Base-by-base conservation (phyloP, 1,284 basidiomycete species). In the Fomitopsis schrenkii region DNA sequence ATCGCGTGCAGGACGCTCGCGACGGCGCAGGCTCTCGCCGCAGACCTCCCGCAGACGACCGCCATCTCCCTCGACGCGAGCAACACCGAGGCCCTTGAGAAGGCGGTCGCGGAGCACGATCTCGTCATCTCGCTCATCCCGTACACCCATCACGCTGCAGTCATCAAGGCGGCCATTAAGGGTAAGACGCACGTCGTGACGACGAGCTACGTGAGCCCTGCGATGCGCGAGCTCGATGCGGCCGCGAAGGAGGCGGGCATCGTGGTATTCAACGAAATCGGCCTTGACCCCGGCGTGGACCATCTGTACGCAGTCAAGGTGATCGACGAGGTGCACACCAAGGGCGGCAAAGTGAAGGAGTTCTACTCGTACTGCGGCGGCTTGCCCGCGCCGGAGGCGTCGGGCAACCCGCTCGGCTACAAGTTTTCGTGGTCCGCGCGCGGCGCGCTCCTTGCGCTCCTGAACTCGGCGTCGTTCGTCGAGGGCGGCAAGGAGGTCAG, bases 341-440 rank as follows among this genome's bases (percentile, higher is more conserved):
- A 92, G 72, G 96, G 97, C 55, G 97, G 97, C 63, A 97, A 97
- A 87, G 90, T 91, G 55, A 97, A 94, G 77, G 83, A 93, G 71
- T 99, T 99, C 87, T 80, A 93, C 65, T 97, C 94, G 1, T 98
- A 95, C 86, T 99, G 97, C 70, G 95, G 97, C 75, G 97, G 97
- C 63, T 88, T 98, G 45, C 95, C 95, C 60, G 93, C 95, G 2
- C 95, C 96, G 17, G 87, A 94, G 70, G 88, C 90, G 68, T 88
- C 94, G 15, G 88, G 90, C 72, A 99, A 98, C 81, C 96, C 97
- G 8, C 90, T 99, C 63, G 97, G 97, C 35, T 99, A 98, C 88
- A 98, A 98, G 78, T 98, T 99, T 83, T 97, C 95, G 41, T 99
- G 97, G 97, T 97, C 95, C 2, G 94, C 95, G 35, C 91, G 95